A percentile compares a stretch with the other conserved stretches of the same genome.
Evolutionary conservation across 2,329 filamentous ascomycete species (phyloP).

Genomic region (Leptodontidium sp.): DNA sequence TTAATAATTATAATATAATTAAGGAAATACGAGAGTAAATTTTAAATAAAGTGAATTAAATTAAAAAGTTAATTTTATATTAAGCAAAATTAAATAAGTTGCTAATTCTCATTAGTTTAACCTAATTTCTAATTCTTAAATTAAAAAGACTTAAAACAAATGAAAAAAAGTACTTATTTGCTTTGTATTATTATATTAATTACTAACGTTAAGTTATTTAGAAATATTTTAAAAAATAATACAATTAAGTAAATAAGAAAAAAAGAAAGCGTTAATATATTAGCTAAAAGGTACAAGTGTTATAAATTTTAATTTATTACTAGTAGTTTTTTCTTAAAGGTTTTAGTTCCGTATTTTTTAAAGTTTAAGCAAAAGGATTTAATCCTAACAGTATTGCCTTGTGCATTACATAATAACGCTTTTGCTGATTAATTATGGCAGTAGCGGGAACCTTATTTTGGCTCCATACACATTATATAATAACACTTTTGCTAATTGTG

Average conservation of each 20-base stretch:
- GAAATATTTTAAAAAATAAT: neutral
- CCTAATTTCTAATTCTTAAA: neutral
- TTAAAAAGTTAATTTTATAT: neutral
- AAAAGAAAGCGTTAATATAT: too few species aligned
- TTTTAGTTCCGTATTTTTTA: neutral
- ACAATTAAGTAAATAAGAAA: too few species aligned
- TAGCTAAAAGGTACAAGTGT: neutral
- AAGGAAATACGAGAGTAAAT: neutral
- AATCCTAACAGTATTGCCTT: too few species aligned
- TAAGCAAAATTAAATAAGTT: neutral
- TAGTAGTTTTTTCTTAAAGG: neutral
- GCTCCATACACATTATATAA: too few species aligned
- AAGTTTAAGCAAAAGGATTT: neutral
- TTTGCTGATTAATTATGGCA: too few species aligned
- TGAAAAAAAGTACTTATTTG: neutral
- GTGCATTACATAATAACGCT: too few species aligned
- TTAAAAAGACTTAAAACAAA: neutral
- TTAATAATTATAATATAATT: neutral
- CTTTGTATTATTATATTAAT: neutral
- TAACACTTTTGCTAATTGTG: too few species aligned
- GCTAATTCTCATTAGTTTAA: neutral
- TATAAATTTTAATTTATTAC: neutral
- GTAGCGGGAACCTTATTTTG: too few species aligned
- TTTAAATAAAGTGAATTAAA: neutral
- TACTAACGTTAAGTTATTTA: neutral